Conservation (phyloP, 2,329 filamentous ascomycete genomes). For the Neodidymelliopsis sp. region DNA sequence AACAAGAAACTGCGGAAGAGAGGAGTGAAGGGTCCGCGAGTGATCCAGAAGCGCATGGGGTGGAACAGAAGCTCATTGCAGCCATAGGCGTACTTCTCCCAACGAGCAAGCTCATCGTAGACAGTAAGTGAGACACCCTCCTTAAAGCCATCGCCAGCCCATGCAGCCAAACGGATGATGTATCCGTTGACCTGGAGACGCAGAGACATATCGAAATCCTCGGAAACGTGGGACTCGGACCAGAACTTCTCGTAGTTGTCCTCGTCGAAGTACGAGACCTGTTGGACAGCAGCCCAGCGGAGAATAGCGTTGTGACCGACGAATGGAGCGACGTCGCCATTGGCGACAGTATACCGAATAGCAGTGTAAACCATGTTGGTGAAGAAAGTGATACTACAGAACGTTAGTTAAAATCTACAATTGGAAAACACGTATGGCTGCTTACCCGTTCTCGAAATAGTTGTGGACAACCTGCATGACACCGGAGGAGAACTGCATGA, state of each 20-base stretch:
- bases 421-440: not conserved
- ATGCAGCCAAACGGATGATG: constrained; percentile 71
- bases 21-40: constrained; percentile 68
- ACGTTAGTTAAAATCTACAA: not conserved
- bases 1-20: constrained; percentile 67
- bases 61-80: constrained; percentile 75
- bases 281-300: constrained; percentile 70
- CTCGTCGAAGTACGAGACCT: constrained; percentile 62
- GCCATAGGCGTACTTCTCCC: constrained; percentile 65
- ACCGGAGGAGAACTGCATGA: constrained; percentile 77
- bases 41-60: constrained; percentile 67
- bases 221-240: constrained; percentile 76
- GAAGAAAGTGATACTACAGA: constrained; percentile 70
- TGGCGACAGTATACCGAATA: constrained; percentile 72
- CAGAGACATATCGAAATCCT: constrained; percentile 77
- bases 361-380: constrained; percentile 77
- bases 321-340: constrained; percentile 74
- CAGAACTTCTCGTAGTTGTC: constrained; percentile 72
- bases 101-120: constrained; percentile 72
- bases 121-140: constrained; percentile 75
- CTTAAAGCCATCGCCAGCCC: constrained; percentile 73
- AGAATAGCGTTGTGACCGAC: constrained; percentile 79
- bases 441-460: constrained; percentile 70
- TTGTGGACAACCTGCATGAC: constrained; percentile 76
- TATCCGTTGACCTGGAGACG: constrained; percentile 73